Conservation (phyloP, 129 eudicot genomes). For the Ambrosia trifida region DNA sequence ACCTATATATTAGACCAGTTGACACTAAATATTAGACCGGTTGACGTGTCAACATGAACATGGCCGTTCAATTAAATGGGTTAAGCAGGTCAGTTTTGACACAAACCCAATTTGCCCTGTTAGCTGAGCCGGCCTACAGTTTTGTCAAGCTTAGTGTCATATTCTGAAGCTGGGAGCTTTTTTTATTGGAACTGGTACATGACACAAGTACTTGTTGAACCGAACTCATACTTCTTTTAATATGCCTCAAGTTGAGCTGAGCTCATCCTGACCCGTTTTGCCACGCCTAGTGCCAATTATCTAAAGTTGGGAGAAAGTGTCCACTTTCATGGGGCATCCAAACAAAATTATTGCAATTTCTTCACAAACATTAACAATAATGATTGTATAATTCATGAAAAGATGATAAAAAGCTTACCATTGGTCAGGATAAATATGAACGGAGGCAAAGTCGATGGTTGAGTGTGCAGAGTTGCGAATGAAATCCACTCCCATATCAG, state of each 20-base stretch:
- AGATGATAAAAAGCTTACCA: slow-evolving; percentile 48
- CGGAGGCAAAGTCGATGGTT: slow-evolving; percentile 84
- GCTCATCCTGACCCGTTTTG: too few relatives aligned
- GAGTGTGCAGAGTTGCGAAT: slow-evolving; percentile 83
- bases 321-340: not conserved
- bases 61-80: not conserved
- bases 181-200: too few relatives aligned
- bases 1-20: not conserved
- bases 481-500: slow-evolving; percentile 85
- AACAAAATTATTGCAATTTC: not conserved
- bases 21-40: not conserved
- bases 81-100: not conserved
- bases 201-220: too few relatives aligned
- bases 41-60: not conserved
- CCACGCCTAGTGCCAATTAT: too few relatives aligned
- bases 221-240: too few relatives aligned
- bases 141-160: too few relatives aligned
- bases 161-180: too few relatives aligned
- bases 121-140: too few relatives aligned
- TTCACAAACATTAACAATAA: not conserved
- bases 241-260: too few relatives aligned
- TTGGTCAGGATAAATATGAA: slow-evolving; percentile 97
- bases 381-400: slow-evolving; percentile 6
- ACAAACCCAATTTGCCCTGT: too few relatives aligned
- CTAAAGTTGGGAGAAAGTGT: too few relatives aligned